Evolutionary conservation across 495 filamentous ascomycete genomes (phyloP), one percentile per base, ranked within the genome.

Genomic region (Lasiosphaeria ovina): DNA sequence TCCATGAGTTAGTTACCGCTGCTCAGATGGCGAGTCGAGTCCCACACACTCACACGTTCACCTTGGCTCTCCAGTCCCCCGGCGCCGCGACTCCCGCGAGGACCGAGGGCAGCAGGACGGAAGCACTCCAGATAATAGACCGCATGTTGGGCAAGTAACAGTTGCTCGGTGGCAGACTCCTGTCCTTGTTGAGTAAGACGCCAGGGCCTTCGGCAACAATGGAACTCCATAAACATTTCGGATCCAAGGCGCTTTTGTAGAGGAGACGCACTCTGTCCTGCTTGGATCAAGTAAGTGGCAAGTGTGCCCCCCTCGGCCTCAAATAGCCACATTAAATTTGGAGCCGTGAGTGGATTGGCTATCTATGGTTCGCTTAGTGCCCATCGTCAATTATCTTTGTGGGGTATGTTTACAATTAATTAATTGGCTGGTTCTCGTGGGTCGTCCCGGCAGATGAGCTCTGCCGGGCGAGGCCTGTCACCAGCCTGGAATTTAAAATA

Each of bases 41-140:
- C 31, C 24, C 6, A 40, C 24, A 44, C 31, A 65, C 72, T 51
- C 62, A 74, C 73, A 73, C 63, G 34, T 70, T 61, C 52, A 73
- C 67, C 61, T 72, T 75, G 32, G 72, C 61, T 58, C 40, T 54
- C 60, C 63, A 76, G 51, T 61, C 66, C 34, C 55, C 66, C 59
- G 35, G 54, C 35, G 58, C 66, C 59, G 35, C 57, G n/a, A 58
- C 69, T 59, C 70, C 73, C 54, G 59, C 58, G 35, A 77, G 67
- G 65, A 74, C 63, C 51, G 68, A 61, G 59, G 73, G 66, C 64
- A 77, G 54, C 62, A 77, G 54, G 52, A 75, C 54, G 35, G 16
- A 55, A 72, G 56, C 49, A 63, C 67, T 62, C 65, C 62, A 66
- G 54, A 66, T 62, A 52, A 66, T 64, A 36, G 69, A 63, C 67